phyloP scores from a whole-genome alignment of 805 yeast genomes.

The Ogataea naganishii region DNA sequence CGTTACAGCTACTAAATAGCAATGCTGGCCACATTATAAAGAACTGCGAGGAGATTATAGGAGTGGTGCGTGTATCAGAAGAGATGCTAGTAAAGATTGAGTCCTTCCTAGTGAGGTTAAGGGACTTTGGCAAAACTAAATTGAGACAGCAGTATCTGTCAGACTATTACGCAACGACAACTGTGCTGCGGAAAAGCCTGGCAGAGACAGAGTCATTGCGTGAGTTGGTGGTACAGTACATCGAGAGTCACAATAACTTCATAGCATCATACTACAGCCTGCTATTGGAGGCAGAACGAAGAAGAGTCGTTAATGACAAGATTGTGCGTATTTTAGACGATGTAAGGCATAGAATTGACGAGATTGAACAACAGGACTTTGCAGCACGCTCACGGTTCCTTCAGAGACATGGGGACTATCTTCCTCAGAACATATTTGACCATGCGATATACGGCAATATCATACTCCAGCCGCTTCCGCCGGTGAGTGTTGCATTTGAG shows the following conservation, averaged over 20 bases:
- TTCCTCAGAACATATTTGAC: conserved; percentile 35
- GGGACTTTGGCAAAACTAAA: conserved; percentile 22
- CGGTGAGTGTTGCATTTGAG: conserved; percentile 4
- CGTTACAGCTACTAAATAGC: conserved; percentile 37
- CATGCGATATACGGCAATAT: conserved; percentile 3
- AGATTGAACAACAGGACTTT: conserved; percentile 35
- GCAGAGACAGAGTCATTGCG: conserved; percentile 7
- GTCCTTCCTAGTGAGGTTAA: conserved; percentile 11
- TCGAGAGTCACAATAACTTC: conserved; percentile 43
- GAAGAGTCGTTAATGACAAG: conserved; percentile 31
- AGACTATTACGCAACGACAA: conserved; percentile 10
- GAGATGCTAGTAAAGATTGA: conserved; percentile 11
- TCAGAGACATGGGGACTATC: conserved; percentile 38
- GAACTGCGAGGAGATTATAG: conserved; percentile 20
- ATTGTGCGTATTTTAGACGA: conserved; percentile 31
- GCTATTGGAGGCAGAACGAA: conserved; percentile 43
- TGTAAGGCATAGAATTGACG: conserved; percentile 30
- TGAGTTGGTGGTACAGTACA: conserved; percentile 12
- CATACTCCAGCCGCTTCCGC: conserved; percentile 7
- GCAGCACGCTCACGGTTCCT: conserved; percentile 34
- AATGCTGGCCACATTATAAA: conserved; percentile 21
- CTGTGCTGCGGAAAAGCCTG: conserved; percentile 7
- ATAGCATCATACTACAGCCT: conserved; percentile 42
- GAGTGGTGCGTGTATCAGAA: conserved; percentile 13
- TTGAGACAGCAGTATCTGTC: conserved; percentile 9